Conservation (phyloP, 768 basidiomycete genomes). For the Auricularia auricula-judae region DNA sequence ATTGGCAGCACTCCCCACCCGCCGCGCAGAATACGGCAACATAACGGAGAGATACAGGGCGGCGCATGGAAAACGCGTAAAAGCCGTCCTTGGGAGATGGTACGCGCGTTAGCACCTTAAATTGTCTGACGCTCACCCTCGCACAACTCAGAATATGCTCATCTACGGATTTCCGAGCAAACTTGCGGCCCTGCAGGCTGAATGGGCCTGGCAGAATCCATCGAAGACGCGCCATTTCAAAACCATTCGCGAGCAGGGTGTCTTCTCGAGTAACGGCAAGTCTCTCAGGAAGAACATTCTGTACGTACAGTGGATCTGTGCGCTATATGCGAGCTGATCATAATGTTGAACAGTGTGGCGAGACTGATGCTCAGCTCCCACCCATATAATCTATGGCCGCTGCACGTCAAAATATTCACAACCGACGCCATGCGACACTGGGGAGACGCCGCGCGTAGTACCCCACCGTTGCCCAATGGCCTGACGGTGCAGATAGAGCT, state of each 20-base stretch:
- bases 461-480: slow-evolving; percentile 36
- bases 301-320: slow-evolving; percentile 21
- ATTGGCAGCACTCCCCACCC: slow-evolving; percentile 66
- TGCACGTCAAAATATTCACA: slow-evolving; percentile 68
- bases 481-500: slow-evolving; percentile 43
- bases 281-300: slow-evolving; percentile 34
- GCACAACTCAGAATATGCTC: slow-evolving; percentile 42
- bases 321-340: not conserved
- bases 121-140: not conserved
- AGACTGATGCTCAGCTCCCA: slow-evolving; percentile 50
- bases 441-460: slow-evolving; percentile 22
- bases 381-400: slow-evolving; percentile 63
- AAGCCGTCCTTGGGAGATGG: slow-evolving; percentile 41
- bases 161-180: slow-evolving; percentile 76
- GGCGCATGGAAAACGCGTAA: slow-evolving; percentile 58
- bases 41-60: slow-evolving; percentile 65
- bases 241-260: slow-evolving; percentile 28
- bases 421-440: slow-evolving; percentile 47
- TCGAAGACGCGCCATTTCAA: slow-evolving; percentile 56
- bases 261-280: slow-evolving; percentile 21
- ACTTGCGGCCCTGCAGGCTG: slow-evolving; percentile 65
- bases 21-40: slow-evolving; percentile 58
- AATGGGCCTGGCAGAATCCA: slow-evolving; percentile 83
- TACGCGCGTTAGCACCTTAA: not conserved
- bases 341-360: slow-evolving; percentile 33